Percentiles rank a stretch among this genome's conserved stretches.
phyloP scores from a whole-genome alignment of 106 monocot species.

The Gastrodia elata region DNA sequence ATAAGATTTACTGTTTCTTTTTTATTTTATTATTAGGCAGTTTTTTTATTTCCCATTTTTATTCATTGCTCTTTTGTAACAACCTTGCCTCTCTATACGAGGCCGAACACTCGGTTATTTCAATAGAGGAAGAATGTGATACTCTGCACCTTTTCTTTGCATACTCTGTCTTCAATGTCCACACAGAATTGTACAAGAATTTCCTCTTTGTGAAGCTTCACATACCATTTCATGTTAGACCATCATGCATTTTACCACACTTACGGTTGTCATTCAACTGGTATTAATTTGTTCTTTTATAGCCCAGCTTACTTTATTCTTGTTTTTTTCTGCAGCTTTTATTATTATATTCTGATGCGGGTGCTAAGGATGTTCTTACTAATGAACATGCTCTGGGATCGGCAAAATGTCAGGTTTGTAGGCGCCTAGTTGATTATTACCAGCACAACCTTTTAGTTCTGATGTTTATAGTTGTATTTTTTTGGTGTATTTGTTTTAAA shows the following conservation, averaged over 20 bases:
- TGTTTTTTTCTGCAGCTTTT: constrained; percentile 57
- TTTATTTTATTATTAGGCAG: no score
- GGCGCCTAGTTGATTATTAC: not conserved
- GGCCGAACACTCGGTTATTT: no score
- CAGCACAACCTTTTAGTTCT: not conserved
- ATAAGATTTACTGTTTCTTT: no score
- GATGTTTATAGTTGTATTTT: not conserved
- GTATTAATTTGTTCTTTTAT: not conserved
- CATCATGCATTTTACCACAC: not conserved
- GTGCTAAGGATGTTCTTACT: constrained; percentile 47
- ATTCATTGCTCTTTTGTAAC: no score
- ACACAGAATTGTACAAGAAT: no score
- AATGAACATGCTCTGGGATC: constrained; percentile 69
- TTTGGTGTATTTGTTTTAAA: not conserved
- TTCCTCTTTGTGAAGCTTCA: no score
- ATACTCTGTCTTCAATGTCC: no score
- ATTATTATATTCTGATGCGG: constrained; percentile 46
- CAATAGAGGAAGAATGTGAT: no score
- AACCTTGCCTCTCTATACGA: no score
- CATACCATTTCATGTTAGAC: not conserved
- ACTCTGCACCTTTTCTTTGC: no score
- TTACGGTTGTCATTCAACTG: not conserved
- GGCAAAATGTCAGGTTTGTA: constrained; percentile 83
- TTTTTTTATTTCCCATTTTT: no score
- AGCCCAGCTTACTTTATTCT: not conserved